These are phyloP conservation scores for Kazachstania sp. DNA, from an alignment of 1,139 yeast genomes.

Conservation along the genomic window DNA sequence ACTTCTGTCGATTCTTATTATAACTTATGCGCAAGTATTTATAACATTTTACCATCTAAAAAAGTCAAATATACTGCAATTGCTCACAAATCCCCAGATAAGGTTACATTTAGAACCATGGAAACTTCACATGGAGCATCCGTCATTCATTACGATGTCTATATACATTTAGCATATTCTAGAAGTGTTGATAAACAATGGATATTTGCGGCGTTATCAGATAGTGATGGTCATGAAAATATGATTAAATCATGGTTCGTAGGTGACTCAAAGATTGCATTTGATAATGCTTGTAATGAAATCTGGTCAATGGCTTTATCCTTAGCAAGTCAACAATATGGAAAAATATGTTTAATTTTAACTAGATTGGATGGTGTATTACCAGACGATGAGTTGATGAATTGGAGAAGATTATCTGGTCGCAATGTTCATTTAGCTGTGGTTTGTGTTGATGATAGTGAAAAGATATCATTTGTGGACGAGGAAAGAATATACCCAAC, in stretches of 20 bases:
- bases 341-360: constrained; percentile 55
- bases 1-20: constrained; percentile 29
- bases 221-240: constrained; percentile 63
- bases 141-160: constrained; percentile 56
- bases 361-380: constrained; percentile 64
- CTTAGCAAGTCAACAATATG: constrained; percentile 35
- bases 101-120: constrained; percentile 46
- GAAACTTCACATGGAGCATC: constrained; percentile 32
- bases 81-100: constrained; percentile 30
- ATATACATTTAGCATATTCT: constrained; percentile 78
- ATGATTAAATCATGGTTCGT: constrained; percentile 61
- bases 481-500: constrained; percentile 31
- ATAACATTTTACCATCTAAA: constrained; percentile 47
- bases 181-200: constrained; percentile 73
- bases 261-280: constrained; percentile 38
- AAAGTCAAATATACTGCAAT: constrained; percentile 28
- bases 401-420: constrained; percentile 63
- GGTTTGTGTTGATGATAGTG: constrained; percentile 58
- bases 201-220: constrained; percentile 87
- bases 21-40: constrained; percentile 51
- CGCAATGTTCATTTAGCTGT: constrained; percentile 62
- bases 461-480: constrained; percentile 45
- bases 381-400: constrained; percentile 71
- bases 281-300: constrained; percentile 50
- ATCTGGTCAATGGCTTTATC: constrained; percentile 48